These are phyloP conservation scores for Hortaea sp. DNA, from an alignment of 2,329 filamentous ascomycete genomes.

Conservation along the genomic window DNA sequence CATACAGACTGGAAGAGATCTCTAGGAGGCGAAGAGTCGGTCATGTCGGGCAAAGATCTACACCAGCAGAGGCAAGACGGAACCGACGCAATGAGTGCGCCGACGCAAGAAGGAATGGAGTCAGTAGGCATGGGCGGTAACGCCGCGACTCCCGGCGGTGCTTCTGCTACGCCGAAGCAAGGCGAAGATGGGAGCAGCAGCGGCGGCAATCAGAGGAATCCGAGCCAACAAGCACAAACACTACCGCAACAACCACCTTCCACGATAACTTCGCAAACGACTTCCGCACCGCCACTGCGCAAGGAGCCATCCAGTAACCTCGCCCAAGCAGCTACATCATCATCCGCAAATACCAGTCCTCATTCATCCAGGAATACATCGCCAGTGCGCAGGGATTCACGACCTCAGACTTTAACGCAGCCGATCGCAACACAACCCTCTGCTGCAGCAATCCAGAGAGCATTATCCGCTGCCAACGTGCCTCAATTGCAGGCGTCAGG, in stretches of 20 bases:
- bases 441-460: conserved; percentile 53
- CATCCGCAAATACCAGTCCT: conserved; percentile 33
- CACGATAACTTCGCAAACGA: conserved; percentile 3
- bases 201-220: neutral
- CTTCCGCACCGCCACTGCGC: conserved; percentile 11
- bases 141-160: too few relatives aligned
- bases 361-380: conserved; percentile 39
- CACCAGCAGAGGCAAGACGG: neutral
- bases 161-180: neutral
- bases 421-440: conserved; percentile 43
- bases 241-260: neutral
- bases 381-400: conserved; percentile 37
- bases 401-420: conserved; percentile 23
- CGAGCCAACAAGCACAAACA: conserved; percentile 3
- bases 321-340: conserved; percentile 12
- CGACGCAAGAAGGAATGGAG: too few relatives aligned
- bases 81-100: neutral
- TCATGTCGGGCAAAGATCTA: neutral
- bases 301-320: conserved; percentile 21
- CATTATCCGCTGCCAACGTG: conserved; percentile 57
- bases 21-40: neutral
- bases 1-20: neutral
- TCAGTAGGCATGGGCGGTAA: too few relatives aligned
- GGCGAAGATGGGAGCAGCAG: conserved; percentile 20
- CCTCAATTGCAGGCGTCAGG: conserved; percentile 46